phyloP scores from a whole-genome alignment of 768 basidiomycete species.

The Panaeolus cyanescens region DNA sequence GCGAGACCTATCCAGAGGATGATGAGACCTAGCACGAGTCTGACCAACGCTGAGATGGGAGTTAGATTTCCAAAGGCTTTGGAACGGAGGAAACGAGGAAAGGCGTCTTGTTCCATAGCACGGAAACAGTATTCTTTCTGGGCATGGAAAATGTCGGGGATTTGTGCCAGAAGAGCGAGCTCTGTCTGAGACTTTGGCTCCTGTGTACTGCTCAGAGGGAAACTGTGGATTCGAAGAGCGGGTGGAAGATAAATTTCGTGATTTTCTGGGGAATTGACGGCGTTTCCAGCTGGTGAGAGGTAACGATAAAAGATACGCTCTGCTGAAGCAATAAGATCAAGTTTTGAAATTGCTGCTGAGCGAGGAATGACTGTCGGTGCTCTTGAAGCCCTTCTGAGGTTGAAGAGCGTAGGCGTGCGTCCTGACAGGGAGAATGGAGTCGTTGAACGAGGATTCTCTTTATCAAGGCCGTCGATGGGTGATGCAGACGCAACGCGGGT shows the following conservation, averaged over 20 bases:
- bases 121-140: conserved; percentile 98
- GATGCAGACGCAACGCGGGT: conserved; percentile 50
- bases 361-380: conserved; percentile 95
- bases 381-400: conserved; percentile 75
- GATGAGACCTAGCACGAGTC: conserved; percentile 83
- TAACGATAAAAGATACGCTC: conserved; percentile 97
- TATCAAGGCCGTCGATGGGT: conserved; percentile 37
- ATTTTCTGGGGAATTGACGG: conserved; percentile 80
- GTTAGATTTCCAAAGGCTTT: conserved; percentile 99
- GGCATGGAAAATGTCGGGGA: conserved; percentile 95
- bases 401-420: conserved; percentile 77
- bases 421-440: conserved; percentile 80
- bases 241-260: conserved; percentile 99
- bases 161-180: conserved; percentile 76
- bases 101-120: conserved; percentile 94
- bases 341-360: conserved; percentile 84
- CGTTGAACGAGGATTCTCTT: conserved; percentile 61
- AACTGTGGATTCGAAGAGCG: conserved; percentile 85
- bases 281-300: conserved; percentile 78
- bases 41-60: conserved; percentile 83
- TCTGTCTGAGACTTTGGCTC: conserved; percentile 75
- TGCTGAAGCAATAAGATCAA: conserved; percentile 89
- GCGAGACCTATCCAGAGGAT: conserved; percentile 95
- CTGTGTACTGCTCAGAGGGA: conserved; percentile 77
- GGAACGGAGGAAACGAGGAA: conserved; percentile 90